These are phyloP conservation scores for Ceratocystis destructans DNA, from an alignment of 2,329 filamentous ascomycete species.

Conservation along the genomic window DNA sequence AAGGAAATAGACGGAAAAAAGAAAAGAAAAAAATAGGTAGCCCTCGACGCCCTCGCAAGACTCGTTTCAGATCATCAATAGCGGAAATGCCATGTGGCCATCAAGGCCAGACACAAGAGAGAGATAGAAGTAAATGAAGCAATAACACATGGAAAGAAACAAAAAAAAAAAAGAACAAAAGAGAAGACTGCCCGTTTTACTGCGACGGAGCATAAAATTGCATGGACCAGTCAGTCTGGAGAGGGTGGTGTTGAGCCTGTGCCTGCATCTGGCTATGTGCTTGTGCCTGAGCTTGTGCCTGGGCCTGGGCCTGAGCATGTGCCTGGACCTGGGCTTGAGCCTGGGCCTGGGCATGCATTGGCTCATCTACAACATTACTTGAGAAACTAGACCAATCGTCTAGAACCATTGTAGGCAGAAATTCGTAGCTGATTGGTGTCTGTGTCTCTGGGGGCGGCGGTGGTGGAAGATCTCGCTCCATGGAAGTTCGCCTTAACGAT, in stretches of 20 bases:
- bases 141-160: neutral
- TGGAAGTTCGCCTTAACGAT: slow-evolving; percentile 21
- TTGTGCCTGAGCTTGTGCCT: neutral
- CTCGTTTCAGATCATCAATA: slow-evolving; percentile 7
- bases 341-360: slow-evolving; percentile 5
- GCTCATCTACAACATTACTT: slow-evolving; percentile 27
- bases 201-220: slow-evolving; percentile 20
- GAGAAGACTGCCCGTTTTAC: neutral
- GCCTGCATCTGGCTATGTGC: slow-evolving; percentile 12
- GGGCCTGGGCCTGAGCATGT: slow-evolving; percentile 7
- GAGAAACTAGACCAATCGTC: slow-evolving; percentile 32
- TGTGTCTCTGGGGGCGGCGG: slow-evolving; percentile 21
- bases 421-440: slow-evolving; percentile 33
- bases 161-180: neutral
- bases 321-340: slow-evolving; percentile 7
- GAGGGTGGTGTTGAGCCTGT: slow-evolving; percentile 19
- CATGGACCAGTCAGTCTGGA: slow-evolving; percentile 22
- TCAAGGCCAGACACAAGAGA: neutral
- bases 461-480: slow-evolving; percentile 28
- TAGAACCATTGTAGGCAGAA: slow-evolving; percentile 29
- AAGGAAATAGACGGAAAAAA: slow-evolving; percentile 12
- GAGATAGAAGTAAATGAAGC: neutral
- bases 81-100: neutral
- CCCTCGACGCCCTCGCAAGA: neutral
- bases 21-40: neutral